These are phyloP conservation scores for Xylogone sp. DNA, from an alignment of 2,329 filamentous ascomycete genomes.

Conservation along the genomic window DNA sequence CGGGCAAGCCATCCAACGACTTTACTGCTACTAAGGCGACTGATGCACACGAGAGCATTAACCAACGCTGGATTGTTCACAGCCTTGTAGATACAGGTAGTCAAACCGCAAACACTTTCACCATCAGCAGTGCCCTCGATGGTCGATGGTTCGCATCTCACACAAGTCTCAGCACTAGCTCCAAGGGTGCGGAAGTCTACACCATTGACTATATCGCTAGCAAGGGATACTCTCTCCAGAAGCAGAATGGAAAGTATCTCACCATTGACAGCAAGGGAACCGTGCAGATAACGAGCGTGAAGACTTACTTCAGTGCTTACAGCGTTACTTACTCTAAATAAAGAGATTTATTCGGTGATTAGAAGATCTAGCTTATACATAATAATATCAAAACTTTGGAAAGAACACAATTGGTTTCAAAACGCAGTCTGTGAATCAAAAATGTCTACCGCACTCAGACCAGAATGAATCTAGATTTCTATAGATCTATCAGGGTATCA, in stretches of 20 bases:
- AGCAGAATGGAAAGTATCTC: slow-evolving; percentile 19
- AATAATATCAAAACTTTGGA: no score
- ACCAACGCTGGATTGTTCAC: slow-evolving; percentile 49
- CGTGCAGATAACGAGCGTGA: slow-evolving; percentile 10
- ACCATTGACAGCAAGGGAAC: slow-evolving; percentile 10
- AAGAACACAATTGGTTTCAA: no score
- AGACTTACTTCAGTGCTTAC: slow-evolving; percentile 12
- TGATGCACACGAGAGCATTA: slow-evolving; percentile 32
- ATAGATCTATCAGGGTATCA: no score
- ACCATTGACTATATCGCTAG: slow-evolving; percentile 10
- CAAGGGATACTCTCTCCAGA: slow-evolving; percentile 16
- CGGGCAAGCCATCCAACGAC: slow-evolving; percentile 18
- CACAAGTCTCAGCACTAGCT: slow-evolving; percentile 8
- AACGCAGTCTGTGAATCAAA: no score
- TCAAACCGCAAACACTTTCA: slow-evolving; percentile 26
- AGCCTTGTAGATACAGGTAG: slow-evolving; percentile 8
- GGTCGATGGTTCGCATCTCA: slow-evolving; percentile 31
- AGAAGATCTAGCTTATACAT: no score
- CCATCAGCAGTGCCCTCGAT: slow-evolving; percentile 37
- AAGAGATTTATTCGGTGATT: not conserved
- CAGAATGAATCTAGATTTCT: no score
- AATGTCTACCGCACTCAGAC: no score
- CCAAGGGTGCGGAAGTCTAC: slow-evolving; percentile 13
- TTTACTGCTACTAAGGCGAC: slow-evolving; percentile 24
- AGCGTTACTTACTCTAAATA: slow-evolving; percentile 15